phyloP scores from a whole-genome alignment of 129 eudicot genomes.

The Tanacetum coccineum region DNA sequence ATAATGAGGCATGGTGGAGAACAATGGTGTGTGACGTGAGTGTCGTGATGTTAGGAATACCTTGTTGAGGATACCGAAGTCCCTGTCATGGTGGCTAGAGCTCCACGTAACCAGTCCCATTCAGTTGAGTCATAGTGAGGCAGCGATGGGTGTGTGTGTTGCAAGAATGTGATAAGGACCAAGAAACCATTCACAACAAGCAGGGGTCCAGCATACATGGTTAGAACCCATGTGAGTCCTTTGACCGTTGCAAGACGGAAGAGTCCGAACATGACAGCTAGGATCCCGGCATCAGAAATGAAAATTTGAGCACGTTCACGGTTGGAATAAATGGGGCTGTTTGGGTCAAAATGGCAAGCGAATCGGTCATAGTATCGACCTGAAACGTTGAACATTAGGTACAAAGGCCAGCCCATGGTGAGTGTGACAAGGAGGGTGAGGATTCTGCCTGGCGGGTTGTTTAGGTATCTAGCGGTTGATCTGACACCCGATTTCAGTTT shows the following conservation, averaged over 20 bases:
- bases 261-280: constrained; percentile 34
- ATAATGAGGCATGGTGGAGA: constrained; percentile 71
- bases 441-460: constrained; percentile 65
- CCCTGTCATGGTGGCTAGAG: constrained; percentile 59
- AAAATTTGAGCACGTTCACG: constrained; percentile 60
- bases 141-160: constrained; percentile 60
- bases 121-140: constrained; percentile 65
- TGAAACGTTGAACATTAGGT: constrained; percentile 55
- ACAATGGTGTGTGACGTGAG: constrained; percentile 67
- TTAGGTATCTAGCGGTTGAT: constrained; percentile 39
- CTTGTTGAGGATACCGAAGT: constrained; percentile 55
- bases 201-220: constrained; percentile 50
- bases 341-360: constrained; percentile 62
- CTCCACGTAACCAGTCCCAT: constrained; percentile 75
- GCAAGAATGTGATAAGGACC: constrained; percentile 54
- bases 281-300: constrained; percentile 49
- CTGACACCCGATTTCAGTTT: constrained; percentile 31
- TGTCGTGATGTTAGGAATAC: constrained; percentile 67
- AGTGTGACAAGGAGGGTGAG: constrained; percentile 42
- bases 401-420: constrained; percentile 67
- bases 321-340: constrained; percentile 54
- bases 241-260: constrained; percentile 35
- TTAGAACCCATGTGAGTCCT: constrained; percentile 49
- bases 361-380: constrained; percentile 56
- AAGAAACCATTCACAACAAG: constrained; percentile 52